These are phyloP conservation scores for Daldinia childiae DNA, from an alignment of 495 filamentous ascomycete species.

Conservation along the genomic window DNA sequence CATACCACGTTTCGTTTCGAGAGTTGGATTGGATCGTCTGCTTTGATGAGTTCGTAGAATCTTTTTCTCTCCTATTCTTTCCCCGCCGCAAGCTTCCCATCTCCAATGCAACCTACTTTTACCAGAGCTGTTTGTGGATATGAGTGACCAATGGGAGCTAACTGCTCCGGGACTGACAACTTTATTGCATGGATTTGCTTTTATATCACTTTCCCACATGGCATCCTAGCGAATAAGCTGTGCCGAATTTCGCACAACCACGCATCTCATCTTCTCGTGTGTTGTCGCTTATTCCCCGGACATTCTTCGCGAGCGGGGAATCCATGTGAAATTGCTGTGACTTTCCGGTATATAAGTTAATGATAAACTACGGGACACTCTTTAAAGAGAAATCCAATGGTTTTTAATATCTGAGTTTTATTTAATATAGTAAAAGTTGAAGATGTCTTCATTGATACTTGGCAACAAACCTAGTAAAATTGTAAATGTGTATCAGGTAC, in stretches of 20 bases:
- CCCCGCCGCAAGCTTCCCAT: slow-evolving; percentile 16
- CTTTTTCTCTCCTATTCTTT: slow-evolving; percentile 13
- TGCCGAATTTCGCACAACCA: slow-evolving; percentile 28
- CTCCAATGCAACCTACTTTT: slow-evolving; percentile 11
- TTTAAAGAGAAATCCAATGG: background rate
- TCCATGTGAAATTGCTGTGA: slow-evolving; percentile 13
- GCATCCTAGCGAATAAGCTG: slow-evolving; percentile 21
- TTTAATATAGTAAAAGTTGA: background rate
- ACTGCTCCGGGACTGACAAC: slow-evolving; percentile 6
- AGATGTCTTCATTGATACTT: background rate
- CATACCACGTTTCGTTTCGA: slow-evolving; percentile 17
- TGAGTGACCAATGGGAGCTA: slow-evolving; percentile 26
- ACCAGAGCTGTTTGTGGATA: slow-evolving; percentile 18
- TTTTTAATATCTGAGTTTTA: background rate
- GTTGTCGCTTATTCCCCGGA: slow-evolving; percentile 34
- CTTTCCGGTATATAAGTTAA: background rate
- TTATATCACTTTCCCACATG: slow-evolving; percentile 15
- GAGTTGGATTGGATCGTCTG: background rate
- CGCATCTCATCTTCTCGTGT: slow-evolving; percentile 22
- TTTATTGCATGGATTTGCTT: slow-evolving; percentile 20
- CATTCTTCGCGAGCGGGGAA: slow-evolving; percentile 29
- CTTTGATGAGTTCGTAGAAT: background rate
- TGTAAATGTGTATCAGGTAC: too few relatives aligned
- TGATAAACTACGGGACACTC: background rate
- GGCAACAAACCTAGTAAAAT: background rate